A percentile compares a stretch with the other conserved stretches of the same genome.
Evolutionary conservation across 2,329 filamentous ascomycete species (phyloP).

Genomic region (Colletotrichum sp.): DNA sequence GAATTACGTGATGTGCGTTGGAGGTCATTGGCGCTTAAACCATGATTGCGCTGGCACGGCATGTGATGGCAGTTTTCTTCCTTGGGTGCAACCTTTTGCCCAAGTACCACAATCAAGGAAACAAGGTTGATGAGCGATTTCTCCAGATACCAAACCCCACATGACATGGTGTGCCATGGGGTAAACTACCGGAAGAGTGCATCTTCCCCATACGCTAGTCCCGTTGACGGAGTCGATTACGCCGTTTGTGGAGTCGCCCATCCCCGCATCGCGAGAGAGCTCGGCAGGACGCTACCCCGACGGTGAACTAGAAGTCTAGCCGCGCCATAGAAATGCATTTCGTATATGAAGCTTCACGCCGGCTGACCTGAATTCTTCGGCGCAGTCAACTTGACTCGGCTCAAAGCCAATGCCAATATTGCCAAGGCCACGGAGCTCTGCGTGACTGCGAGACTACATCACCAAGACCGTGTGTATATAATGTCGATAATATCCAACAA

Average conservation of each 20-base stretch:
- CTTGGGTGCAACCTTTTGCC: neutral
- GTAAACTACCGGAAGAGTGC: neutral
- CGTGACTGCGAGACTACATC: neutral
- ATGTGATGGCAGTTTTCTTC: neutral
- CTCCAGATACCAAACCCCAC: neutral
- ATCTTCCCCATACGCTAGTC: neutral
- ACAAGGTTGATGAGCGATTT: neutral
- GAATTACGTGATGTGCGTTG: neutral
- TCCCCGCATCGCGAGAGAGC: neutral
- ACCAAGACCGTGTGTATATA: neutral
- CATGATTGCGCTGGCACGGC: neutral
- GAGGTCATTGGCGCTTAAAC: neutral
- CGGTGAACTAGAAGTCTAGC: neutral
- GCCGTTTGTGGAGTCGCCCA: neutral
- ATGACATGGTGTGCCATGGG: neutral
- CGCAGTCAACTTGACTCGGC: neutral
- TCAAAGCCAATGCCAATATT: neutral
- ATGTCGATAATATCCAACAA: neutral
- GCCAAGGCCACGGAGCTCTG: neutral
- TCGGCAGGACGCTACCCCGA: slow-evolving; percentile 12
- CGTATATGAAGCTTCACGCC: neutral
- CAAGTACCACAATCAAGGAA: neutral
- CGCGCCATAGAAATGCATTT: slow-evolving; percentile 2
- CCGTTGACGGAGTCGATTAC: neutral
- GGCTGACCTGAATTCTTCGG: neutral